Evolutionary conservation across 148 eudicot genomes (phyloP), one percentile per base, ranked within the genome.

Genomic region (Euryodendron excelsum): DNA sequence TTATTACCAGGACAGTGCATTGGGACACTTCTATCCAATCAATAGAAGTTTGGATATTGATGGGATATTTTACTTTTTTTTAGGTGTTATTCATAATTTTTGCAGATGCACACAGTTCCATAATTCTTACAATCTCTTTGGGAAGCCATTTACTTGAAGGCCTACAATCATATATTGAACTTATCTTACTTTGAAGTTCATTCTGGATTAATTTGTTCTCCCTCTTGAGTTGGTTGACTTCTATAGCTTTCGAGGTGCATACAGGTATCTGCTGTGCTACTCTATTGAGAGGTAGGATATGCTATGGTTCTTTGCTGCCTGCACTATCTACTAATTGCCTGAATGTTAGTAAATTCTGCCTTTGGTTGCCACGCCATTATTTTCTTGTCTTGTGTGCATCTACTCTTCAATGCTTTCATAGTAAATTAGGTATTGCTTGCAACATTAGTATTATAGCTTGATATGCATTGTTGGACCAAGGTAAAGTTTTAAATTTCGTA

Each of bases 231-330:
- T 60, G 48, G 73, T 66, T 77, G 65, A 77, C 80, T 77, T 64
- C 45, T 77, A 59, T 50, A 77, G 65, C 36, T 48, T 67, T 33
- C 0, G 55, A 65, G 73, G 62, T 67, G 80, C 64, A 50, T 77
- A 53, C 80, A 77, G 73, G 64, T 76, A 66, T 73, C 17, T 77
- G 80, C 50, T 50, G 73, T 77, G 80, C 73, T 69, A 30, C 80
- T 65, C 41, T 69, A n/a, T 34, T 77, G 62, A 65, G 62, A 66
- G 73, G 73, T 67, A 34, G 73, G 50, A 68, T 63, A 31, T 77
- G 80, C 63, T 37, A 68, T 76, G 73, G 73, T 33, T 77, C 20
- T 65, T 77, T 48, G 62, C 72, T 66, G 30, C 80, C 67, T 77
- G 72, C 48, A 44, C 64, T 66, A 12, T 48, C 73, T 48, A 53